A percentile compares a stretch with the other conserved stretches of the same genome.
These are phyloP conservation scores for Anthostomella pinea DNA, from an alignment of 2,329 filamentous ascomycete species.

Conservation along the genomic window DNA sequence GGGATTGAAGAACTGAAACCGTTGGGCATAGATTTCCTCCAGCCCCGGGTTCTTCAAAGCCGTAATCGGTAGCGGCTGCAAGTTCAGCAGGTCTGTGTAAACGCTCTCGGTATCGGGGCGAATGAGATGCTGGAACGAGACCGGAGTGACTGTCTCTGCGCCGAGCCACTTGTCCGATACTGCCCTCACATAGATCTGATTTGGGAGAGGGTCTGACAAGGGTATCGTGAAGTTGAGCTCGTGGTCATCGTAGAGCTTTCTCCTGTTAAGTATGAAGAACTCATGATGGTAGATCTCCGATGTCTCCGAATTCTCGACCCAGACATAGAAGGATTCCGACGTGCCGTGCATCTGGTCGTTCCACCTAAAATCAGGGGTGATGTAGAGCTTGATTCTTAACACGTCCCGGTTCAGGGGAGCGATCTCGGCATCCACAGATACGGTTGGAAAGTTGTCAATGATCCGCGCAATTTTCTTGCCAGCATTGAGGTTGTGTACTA, in stretches of 20 bases:
- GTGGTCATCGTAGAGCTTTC: slow-evolving; percentile 92
- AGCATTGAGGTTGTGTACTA: slow-evolving; percentile 89
- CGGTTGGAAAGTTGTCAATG: slow-evolving; percentile 86
- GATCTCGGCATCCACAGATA: slow-evolving; percentile 89
- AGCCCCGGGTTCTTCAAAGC: slow-evolving; percentile 83
- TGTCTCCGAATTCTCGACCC: slow-evolving; percentile 98
- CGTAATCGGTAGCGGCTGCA: slow-evolving; percentile 84
- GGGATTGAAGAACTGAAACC: slow-evolving; percentile 96
- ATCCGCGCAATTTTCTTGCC: slow-evolving; percentile 78
- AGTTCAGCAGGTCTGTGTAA: slow-evolving; percentile 88
- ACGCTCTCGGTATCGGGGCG: slow-evolving; percentile 96
- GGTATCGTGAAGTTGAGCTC: slow-evolving; percentile 98
- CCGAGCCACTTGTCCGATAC: slow-evolving; percentile 96
- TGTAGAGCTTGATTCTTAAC: slow-evolving; percentile 79
- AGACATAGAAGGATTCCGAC: slow-evolving; percentile 96
- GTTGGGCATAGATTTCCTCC: slow-evolving; percentile 82
- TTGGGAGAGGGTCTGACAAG: slow-evolving; percentile 85
- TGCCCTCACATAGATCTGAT: slow-evolving; percentile 92
- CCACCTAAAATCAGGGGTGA: slow-evolving; percentile 91
- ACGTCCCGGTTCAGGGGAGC: slow-evolving; percentile 94
- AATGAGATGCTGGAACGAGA: slow-evolving; percentile 97
- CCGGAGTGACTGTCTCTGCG: slow-evolving; percentile 89
- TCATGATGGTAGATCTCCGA: slow-evolving; percentile 98
- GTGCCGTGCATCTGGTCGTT: slow-evolving; percentile 91
- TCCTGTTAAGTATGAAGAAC: slow-evolving; percentile 87